Percentiles rank a stretch among this genome's conserved stretches.
These are phyloP conservation scores for Leccinum disarticulatum DNA, from an alignment of 768 basidiomycete genomes.

Conservation along the genomic window DNA sequence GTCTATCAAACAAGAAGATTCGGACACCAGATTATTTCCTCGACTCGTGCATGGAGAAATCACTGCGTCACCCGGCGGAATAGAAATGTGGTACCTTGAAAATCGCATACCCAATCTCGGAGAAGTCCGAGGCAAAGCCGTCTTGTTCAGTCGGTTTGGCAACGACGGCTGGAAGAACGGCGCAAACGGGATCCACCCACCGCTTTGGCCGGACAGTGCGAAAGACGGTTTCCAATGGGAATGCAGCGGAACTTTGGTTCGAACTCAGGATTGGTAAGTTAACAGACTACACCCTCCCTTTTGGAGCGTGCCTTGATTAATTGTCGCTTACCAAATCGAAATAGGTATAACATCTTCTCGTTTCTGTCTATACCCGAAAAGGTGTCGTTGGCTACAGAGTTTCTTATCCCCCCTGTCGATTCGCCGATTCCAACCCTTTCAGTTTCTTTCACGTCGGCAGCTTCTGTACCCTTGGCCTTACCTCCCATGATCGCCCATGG, in stretches of 20 bases:
- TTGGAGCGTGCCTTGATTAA: neutral
- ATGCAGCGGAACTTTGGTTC: slow-evolving; percentile 64
- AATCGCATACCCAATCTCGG: slow-evolving; percentile 79
- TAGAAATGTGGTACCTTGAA: slow-evolving; percentile 77
- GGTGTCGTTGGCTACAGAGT: slow-evolving; percentile 50
- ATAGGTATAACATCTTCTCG: slow-evolving; percentile 78
- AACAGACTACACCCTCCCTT: neutral
- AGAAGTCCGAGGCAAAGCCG: slow-evolving; percentile 81
- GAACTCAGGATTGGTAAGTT: slow-evolving; percentile 82
- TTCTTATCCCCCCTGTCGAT: slow-evolving; percentile 45
- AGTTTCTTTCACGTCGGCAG: slow-evolving; percentile 80
- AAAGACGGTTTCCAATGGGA: slow-evolving; percentile 78
- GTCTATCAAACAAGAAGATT: slow-evolving; percentile 89
- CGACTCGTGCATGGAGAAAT: slow-evolving; percentile 66
- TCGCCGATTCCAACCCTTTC: slow-evolving; percentile 50
- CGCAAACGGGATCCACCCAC: slow-evolving; percentile 86
- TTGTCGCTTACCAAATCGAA: slow-evolving; percentile 6
- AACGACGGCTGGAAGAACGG: slow-evolving; percentile 69
- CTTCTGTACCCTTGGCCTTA: slow-evolving; percentile 76
- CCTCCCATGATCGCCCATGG: slow-evolving; percentile 79
- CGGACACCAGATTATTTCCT: slow-evolving; percentile 56
- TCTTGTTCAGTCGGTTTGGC: slow-evolving; percentile 81
- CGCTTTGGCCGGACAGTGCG: slow-evolving; percentile 78
- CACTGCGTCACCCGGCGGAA: slow-evolving; percentile 44
- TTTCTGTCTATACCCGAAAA: slow-evolving; percentile 88